phyloP scores from a whole-genome alignment of 805 yeast genomes.

The Sugiyamaella mastotermitis region DNA sequence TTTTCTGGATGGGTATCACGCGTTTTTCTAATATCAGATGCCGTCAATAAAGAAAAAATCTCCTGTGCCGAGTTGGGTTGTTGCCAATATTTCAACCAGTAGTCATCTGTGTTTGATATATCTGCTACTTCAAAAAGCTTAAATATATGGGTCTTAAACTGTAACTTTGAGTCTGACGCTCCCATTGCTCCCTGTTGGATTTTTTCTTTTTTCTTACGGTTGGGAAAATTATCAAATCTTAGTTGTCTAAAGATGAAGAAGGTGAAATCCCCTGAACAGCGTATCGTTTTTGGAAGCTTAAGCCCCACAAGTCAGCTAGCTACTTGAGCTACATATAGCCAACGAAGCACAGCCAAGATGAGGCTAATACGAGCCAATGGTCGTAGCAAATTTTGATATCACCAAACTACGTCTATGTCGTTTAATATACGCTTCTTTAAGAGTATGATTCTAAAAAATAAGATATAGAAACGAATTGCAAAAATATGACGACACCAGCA shows the following conservation, averaged over 20 bases:
- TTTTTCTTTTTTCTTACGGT: background rate
- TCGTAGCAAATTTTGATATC: no score
- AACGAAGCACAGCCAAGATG: no score
- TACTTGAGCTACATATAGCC: no score
- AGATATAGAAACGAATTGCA: conserved; percentile 9
- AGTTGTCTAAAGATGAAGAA: background rate
- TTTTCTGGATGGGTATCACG: conserved; percentile 53
- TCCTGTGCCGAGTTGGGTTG: conserved; percentile 50
- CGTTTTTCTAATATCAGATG: conserved; percentile 52
- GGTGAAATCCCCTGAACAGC: no score
- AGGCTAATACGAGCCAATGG: no score
- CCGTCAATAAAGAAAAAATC: conserved; percentile 50
- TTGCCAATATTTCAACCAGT: conserved; percentile 43
- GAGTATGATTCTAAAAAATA: conserved; percentile 7
- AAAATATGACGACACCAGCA: conserved; percentile 31
- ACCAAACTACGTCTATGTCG: no score
- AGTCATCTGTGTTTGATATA: conserved; percentile 32
- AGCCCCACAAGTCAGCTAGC: background rate
- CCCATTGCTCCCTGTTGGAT: conserved; percentile 44
- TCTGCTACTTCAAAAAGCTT: conserved; percentile 35
- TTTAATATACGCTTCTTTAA: no score
- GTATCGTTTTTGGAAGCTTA: background rate
- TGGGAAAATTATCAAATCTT: background rate
- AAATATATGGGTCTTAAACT: conserved; percentile 55
- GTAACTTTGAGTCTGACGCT: conserved; percentile 61